Evolutionary conservation across 345 rosid genomes (phyloP), one percentile per base, ranked within the genome.

Genomic region (Gossypium raimondii): DNA sequence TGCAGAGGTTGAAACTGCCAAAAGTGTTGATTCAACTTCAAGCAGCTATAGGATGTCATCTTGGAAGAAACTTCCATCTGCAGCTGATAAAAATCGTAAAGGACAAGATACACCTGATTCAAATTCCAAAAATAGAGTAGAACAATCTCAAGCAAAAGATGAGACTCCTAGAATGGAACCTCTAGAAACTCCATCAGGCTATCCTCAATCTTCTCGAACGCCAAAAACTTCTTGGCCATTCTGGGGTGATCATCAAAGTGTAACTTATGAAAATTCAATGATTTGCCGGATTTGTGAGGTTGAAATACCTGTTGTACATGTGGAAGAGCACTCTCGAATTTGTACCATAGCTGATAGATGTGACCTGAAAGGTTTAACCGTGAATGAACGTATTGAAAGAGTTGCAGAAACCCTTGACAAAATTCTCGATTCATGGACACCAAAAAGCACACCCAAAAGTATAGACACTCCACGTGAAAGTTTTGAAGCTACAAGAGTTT

Each of bases 231-330:
- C 88, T 72, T 91, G 96, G 92, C 91, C 92, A 29, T 82, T 80
- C 53, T 89, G 91, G 92, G 90, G 82, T 20, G 88, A 91, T 56
- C 84, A 85, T 70, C 88, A 88, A 34, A 84, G 82, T 67, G 63
- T 86, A 67, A 72, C 93, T 20, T 94, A 86, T 77, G 99, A 90
- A 70, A 88, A 90, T 86, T 86, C 89, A 18, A 95, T 95, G 98
- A 95, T 95, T 74, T 95, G 99, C 34, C 92, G 99, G 24, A 95
- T 95, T 52, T 95, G 99, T 84, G 99, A 95, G 87, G 97, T 93
- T 52, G 97, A 93, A 81, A 95, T 95, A 87, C 99, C 99, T n/a
- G 89, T 90, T 63, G 97, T 93, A 64, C 99, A 93, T 76, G 99
- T 95, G 60, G 97, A 91, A 84, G 98, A 93, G 80, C 99, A 95